These are phyloP conservation scores for Cucurbita maxima DNA, from an alignment of 306 rosid genomes.

Conservation along the genomic window DNA sequence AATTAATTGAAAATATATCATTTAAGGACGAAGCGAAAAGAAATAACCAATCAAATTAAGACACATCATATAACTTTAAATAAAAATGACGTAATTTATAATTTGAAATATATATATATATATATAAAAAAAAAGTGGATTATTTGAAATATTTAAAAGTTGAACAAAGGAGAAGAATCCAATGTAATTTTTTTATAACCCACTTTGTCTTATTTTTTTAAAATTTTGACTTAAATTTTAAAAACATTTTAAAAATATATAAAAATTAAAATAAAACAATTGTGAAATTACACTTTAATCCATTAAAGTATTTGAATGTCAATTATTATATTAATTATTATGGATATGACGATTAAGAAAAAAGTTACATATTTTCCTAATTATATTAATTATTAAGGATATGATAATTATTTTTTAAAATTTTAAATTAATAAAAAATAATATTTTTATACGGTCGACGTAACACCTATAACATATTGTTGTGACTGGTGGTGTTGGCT, in stretches of 20 bases:
- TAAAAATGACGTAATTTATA: neutral
- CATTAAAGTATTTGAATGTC: neutral
- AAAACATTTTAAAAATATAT: neutral
- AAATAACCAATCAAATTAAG: neutral
- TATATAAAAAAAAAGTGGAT: neutral
- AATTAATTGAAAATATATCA: neutral
- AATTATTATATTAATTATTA: too few species aligned
- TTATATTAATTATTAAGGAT: too few species aligned
- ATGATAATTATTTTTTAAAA: too few species aligned
- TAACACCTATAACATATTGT: too few species aligned
- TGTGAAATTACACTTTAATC: neutral
- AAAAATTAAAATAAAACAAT: neutral
- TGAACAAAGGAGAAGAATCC: neutral
- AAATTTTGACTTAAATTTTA: neutral
- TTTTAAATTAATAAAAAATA: too few species aligned
- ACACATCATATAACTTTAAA: neutral
- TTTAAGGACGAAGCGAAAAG: neutral
- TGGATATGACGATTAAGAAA: too few species aligned
- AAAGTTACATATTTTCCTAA: too few species aligned
- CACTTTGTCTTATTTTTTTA: too few species aligned
- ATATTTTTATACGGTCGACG: too few species aligned
- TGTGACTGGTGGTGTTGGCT: too few species aligned
- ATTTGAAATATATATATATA: neutral
- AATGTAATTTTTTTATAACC: too few species aligned
- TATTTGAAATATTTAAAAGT: neutral